phyloP scores from a whole-genome alignment of 768 basidiomycete species.

The Leccinum imitatum region DNA sequence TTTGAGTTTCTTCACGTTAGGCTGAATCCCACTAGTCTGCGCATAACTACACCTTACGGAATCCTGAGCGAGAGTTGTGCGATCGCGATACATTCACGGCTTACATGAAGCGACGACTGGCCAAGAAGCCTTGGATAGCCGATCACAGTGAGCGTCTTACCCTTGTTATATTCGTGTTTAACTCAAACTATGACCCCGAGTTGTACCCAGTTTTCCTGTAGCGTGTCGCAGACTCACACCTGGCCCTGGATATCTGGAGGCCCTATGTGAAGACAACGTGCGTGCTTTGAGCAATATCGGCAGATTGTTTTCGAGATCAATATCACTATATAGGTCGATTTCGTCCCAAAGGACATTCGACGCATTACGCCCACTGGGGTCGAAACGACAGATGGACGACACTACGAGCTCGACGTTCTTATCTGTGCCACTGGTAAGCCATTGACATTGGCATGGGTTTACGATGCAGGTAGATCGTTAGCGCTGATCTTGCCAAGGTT shows the following conservation, averaged over 20 bases:
- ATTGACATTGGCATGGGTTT: not conserved
- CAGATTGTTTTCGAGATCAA: not conserved
- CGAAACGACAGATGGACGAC: conserved; percentile 54
- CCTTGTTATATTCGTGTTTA: not conserved
- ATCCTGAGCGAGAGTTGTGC: too few species aligned
- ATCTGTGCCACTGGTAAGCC: conserved; percentile 56
- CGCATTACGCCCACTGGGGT: conserved; percentile 54
- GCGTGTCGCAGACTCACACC: conserved; percentile 65
- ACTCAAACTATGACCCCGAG: not conserved
- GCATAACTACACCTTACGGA: too few species aligned
- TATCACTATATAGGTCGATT: conserved; percentile 37
- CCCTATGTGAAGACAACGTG: conserved; percentile 59
- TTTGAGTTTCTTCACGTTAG: too few species aligned
- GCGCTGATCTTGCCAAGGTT: conserved; percentile 21
- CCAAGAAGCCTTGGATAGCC: not conserved
- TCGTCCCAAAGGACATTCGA: conserved; percentile 48
- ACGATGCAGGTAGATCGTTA: not conserved
- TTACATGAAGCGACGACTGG: too few species aligned
- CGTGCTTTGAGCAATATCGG: not conserved
- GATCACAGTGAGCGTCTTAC: not conserved
- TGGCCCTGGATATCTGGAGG: conserved; percentile 67
- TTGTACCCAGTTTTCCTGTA: conserved; percentile 58
- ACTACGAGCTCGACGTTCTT: conserved; percentile 56
- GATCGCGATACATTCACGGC: too few species aligned
- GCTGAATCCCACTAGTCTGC: too few species aligned